A percentile compares a stretch with the other conserved stretches of the same genome.
Conservation (phyloP, 352 stramenopile species). For the Globisporangium splendens region DNA sequence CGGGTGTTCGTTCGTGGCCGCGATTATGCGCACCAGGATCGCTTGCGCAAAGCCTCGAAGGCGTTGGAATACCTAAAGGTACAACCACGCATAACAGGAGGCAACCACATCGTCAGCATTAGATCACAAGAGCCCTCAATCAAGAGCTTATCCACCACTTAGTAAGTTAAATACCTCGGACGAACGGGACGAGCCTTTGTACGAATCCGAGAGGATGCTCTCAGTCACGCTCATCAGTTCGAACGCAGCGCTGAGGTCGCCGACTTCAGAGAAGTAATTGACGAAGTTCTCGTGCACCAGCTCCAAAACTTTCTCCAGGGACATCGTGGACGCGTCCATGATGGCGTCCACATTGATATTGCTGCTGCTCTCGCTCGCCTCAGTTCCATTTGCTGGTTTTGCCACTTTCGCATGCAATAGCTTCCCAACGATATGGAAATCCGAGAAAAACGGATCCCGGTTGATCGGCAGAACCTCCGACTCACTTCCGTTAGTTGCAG, state of each 20-base stretch:
- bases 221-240: constrained; percentile 73
- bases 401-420: constrained; percentile 62
- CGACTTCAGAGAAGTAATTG: constrained; percentile 70
- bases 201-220: constrained; percentile 49
- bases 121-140: background rate
- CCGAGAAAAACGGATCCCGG: constrained; percentile 75
- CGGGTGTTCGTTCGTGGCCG: constrained; percentile 67
- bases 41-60: constrained; percentile 46
- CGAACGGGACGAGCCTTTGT: constrained; percentile 30
- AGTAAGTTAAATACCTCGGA: constrained; percentile 36
- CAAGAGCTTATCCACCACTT: background rate
- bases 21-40: constrained; percentile 60
- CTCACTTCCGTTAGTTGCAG: constrained; percentile 4
- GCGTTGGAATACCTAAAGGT: constrained; percentile 47
- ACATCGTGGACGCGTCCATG: constrained; percentile 49
- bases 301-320: constrained; percentile 53
- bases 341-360: constrained; percentile 41
- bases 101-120: background rate
- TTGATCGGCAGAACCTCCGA: constrained; percentile 4
- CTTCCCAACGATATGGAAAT: constrained; percentile 81
- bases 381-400: constrained; percentile 20
- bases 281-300: constrained; percentile 75
- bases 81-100: background rate
- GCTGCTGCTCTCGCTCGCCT: constrained; percentile 3
- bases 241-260: constrained; percentile 57